Conservation (phyloP, 2,329 filamentous ascomycete species). For the Aspergillus sp. region DNA sequence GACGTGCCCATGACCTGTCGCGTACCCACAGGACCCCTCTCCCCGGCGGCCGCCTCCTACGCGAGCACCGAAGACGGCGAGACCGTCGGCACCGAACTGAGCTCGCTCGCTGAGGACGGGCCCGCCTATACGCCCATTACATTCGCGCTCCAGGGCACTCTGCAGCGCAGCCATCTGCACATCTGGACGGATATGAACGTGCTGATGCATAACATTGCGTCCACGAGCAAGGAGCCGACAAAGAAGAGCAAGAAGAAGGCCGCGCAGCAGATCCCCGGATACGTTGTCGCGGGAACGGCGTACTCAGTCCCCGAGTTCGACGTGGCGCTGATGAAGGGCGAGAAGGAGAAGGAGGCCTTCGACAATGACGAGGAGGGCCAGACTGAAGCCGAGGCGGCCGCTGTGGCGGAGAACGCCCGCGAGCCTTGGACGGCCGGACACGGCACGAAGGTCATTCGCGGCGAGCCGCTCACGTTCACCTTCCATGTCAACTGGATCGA, state of each 20-base stretch:
- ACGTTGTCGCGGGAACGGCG: conserved; percentile 81
- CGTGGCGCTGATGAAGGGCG: conserved; percentile 34
- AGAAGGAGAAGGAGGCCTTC: conserved; percentile 7
- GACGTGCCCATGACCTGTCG: conserved; percentile 92
- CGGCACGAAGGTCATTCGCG: conserved; percentile 73
- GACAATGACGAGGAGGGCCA: conserved; percentile 3
- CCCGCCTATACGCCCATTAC: conserved; percentile 68
- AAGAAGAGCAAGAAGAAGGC: conserved; percentile 54
- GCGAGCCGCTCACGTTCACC: conserved; percentile 74
- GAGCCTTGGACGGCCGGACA: conserved; percentile 48
- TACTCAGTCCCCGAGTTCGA: conserved; percentile 77
- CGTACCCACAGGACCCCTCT: conserved; percentile 72
- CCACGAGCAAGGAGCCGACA: conserved; percentile 25
- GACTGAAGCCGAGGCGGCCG: conserved; percentile 50
- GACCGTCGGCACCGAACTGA: conserved; percentile 46
- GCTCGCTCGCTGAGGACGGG: conserved; percentile 26
- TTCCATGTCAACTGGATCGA: conserved; percentile 77
- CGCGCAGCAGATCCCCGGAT: conserved; percentile 55
- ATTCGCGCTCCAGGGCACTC: conserved; percentile 82
- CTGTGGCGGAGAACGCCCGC: conserved; percentile 42
- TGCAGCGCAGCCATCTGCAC: conserved; percentile 87
- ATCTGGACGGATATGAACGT: conserved; percentile 88
- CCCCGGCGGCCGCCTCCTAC: conserved; percentile 20
- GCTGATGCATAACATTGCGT: conserved; percentile 63
- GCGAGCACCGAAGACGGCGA: conserved; percentile 31